Evolutionary conservation across 192 early-diverging fungal genomes (phyloP).

Genomic region (Podila epigama): DNA sequence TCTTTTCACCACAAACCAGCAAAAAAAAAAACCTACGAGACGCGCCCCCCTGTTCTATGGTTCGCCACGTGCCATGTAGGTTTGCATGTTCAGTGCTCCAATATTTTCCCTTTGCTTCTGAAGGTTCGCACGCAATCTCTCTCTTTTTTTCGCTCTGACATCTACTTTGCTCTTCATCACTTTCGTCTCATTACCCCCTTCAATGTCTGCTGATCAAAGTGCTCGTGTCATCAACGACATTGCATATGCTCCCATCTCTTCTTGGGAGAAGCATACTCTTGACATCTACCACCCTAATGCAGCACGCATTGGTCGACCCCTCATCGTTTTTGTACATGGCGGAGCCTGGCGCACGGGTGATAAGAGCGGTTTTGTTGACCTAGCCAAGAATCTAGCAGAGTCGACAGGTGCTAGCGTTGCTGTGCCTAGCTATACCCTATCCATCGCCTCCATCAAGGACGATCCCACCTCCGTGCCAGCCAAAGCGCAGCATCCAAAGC

Average conservation of each 20-base stretch:
- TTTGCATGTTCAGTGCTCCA: too few relatives aligned
- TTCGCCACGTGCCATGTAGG: too few relatives aligned
- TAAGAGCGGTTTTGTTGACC: conserved; percentile 62
- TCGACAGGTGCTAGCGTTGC: conserved; percentile 64
- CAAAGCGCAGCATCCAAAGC: conserved; percentile 69
- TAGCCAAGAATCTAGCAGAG: conserved; percentile 60
- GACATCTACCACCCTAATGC: conserved; percentile 66
- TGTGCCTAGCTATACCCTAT: conserved; percentile 78
- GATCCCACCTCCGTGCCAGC: conserved; percentile 26
- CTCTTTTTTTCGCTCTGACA: conserved; percentile 6
- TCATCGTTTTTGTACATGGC: conserved; percentile 82
- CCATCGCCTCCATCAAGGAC: conserved; percentile 34
- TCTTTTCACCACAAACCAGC: too few relatives aligned
- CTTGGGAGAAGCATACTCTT: conserved; percentile 59
- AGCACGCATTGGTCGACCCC: conserved; percentile 24
- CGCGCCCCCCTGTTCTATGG: too few relatives aligned
- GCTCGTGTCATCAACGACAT: conserved; percentile 15
- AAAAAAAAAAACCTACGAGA: too few relatives aligned
- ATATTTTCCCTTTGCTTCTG: too few relatives aligned
- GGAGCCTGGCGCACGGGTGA: conserved; percentile 89
- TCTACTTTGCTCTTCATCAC: conserved; percentile 22
- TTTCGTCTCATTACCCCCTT: background rate
- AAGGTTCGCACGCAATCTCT: too few relatives aligned
- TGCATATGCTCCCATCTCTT: conserved; percentile 33
- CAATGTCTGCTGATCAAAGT: background rate